Base-by-base conservation (phyloP, 371 early-diverging fungal genomes). In the Apophysomyces elegans region DNA sequence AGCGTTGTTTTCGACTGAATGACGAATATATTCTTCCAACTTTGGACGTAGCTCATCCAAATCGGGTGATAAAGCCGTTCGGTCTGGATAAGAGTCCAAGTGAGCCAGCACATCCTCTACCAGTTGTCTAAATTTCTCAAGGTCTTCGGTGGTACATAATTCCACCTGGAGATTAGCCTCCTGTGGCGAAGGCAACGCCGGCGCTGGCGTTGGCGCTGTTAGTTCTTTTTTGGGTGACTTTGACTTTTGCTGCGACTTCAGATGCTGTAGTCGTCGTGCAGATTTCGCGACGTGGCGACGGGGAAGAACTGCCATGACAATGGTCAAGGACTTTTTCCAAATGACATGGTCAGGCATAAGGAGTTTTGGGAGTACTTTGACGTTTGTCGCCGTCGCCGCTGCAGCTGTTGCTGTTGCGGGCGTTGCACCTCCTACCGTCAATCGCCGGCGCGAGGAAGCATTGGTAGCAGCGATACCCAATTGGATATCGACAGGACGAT, bases 401-500 rank as follows among this genome's bases (percentile, higher is more conserved):
- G 54, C 8, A 21, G 32, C 32, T 26, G 32, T 26, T 26, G 32
- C 32, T 26, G 32, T 26, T 26, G 32, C 32, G 32, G 32, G 32
- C 1, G 32, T 26, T 26, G 32, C 32, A 26, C 32, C 32, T 26
- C 54, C 21, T 21, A 35, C 21, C 54, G 21, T 50, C 21, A 50
- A 50, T 50, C 21, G n/a, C 5, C 54, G 54, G n/a, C 54, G n/a
- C 21, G 54, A 50, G 21, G 54, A 50, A 50, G 54, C 66, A 54
- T 64, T 72, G 37, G 66, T 68, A 37, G 62, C 65, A 11, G 71
- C 65, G 35, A 74, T 70, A 7, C 74, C 74, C 14, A 74, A 26
- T 59, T 74, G 74, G 21, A 70, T 68, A 63, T 74, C 74, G 6
- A 74, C 71, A 11, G 74, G 74, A 8, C 61, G 64, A 59, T 50